Conservation (phyloP, 441 rosid species). For the Pelargonium cotyledonis region DNA sequence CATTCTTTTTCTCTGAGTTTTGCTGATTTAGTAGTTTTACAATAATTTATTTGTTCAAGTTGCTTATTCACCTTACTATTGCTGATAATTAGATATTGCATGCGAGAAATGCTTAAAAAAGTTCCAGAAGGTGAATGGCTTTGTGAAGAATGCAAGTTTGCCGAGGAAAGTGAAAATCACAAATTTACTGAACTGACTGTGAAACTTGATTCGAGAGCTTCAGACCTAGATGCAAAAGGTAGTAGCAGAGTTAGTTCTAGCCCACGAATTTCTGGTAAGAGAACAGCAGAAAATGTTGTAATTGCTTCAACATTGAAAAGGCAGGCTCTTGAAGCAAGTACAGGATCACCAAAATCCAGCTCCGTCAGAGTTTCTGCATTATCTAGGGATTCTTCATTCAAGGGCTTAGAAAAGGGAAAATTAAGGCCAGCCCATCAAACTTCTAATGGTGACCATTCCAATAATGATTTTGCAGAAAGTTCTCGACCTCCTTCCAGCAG, state of each 20-base stretch:
- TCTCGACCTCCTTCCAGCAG: constrained; percentile 37
- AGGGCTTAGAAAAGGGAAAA: constrained; percentile 61
- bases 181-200: constrained; percentile 2
- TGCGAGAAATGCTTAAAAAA: constrained; percentile 77
- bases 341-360: constrained; percentile 54
- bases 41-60: constrained; percentile 5
- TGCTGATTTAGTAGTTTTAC: constrained; percentile 10
- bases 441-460: constrained; percentile 33
- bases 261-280: constrained; percentile 42
- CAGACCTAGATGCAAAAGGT: constrained; percentile 48
- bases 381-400: constrained; percentile 64
- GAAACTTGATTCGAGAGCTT: constrained; percentile 33
- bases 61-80: constrained; percentile 12
- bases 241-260: constrained; percentile 25
- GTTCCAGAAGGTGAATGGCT: constrained; percentile 94
- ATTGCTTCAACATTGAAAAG: constrained; percentile 46
- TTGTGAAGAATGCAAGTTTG: constrained; percentile 88
- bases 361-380: constrained; percentile 41
- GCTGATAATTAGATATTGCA: constrained; percentile 72
- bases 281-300: constrained; percentile 50
- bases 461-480: constrained; percentile 38
- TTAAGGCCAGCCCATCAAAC: constrained; percentile 39
- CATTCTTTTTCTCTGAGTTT: constrained; percentile 16
- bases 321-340: constrained; percentile 47
- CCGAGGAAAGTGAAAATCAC: constrained; percentile 56